Evolutionary conservation across 495 filamentous ascomycete genomes (phyloP), one percentile per base, ranked within the genome.

Genomic region (Bacidia gigantensis): DNA sequence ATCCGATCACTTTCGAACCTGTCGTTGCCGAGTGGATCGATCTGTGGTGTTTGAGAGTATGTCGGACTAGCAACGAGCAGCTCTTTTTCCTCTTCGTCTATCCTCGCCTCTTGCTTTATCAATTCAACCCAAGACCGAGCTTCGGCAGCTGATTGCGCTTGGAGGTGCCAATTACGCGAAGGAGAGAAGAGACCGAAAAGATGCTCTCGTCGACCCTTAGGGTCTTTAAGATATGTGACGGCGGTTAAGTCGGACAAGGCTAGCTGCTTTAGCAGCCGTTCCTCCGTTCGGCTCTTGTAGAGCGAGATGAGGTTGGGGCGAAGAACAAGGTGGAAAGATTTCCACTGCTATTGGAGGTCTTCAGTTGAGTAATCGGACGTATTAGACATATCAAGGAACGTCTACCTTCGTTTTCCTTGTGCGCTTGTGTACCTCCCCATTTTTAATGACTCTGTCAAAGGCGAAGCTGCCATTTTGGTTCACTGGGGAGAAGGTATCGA

Each of bases 391-490:
- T 43, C 3, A 11, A 54, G 49, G 51, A n/a, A 47, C 21, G 26
- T 58, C 68, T 52, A 93, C 92, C 80, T 95, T 95, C 48, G 90
- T 96, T 69, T 92, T 94, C 49, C 87, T 82, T 11, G 87, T 90
- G 29, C 90, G 80, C 65, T 93, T 95, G 57, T 79, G 74, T 38
- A 95, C 82, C 59, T 80, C 83, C 20, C 90, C 89, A 46, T 81
- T 80, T 67, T 95, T 95, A 60, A 97, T 68, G 39, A 96, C 86
- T 14, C 88, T 81, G 63, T 98, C 92, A 61, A 93, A 92, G 59
- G 87, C 88, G 65, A 94, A 98, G 62, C 86, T 87, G 32, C 92
- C 92, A 62, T 96, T 89, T 65, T 95, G 86, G 60, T 95, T 92
- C 54, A 97, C 87, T 5, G 87, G 86, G 14, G 80, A 84, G 60